Evolutionary conservation across 805 yeast genomes (phyloP), one percentile per base, ranked within the genome.

Genomic region (Clavispora carvajalis): DNA sequence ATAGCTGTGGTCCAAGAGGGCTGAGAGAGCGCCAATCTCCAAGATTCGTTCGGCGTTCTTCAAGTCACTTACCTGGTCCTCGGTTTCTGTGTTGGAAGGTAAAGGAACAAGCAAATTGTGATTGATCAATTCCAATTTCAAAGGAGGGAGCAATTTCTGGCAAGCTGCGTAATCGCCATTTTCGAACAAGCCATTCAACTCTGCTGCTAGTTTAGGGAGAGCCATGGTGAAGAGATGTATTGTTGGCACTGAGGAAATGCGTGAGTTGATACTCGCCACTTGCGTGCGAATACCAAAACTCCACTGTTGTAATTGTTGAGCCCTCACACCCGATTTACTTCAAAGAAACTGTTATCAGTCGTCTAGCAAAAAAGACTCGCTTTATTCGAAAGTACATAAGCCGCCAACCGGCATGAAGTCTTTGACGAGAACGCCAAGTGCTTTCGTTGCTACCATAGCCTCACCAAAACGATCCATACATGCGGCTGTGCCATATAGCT

Each of bases 21-120:
- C 76, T 13, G 85, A 76, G 39, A 91, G 68, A 0, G 95, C 95
- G 10, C 96, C 96, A 44, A 89, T 77, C 60, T 93, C 98, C 37
- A 93, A 68, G 33, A 91, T 84, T 30, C 84, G 79, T 51, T 95
- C 80, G 7, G 95, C 80, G 29, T 88, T 85, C 45, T 75, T 71
- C 42, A 89, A 73, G 63, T 90, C 96, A 43, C 74, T 76, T 25
- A 79, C 58, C 41, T 73, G 73, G 53, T 63, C 60, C 52, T 62
- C 38, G 48, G 61, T 40, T 61, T 53, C 38, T 63, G 69, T 53
- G 45, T 62, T 60, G 23, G 55, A 40, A 8, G 57, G 41, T 5
- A 63, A 42, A 15, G 97, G 97, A 19, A 89, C 77, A 44, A 93
- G 74, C 34, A 91, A 67, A 46, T 83, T 79, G 49, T 81, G 80